These are phyloP conservation scores for Quambalaria eucalypti DNA, from an alignment of 1,284 basidiomycete genomes.

Conservation along the genomic window DNA sequence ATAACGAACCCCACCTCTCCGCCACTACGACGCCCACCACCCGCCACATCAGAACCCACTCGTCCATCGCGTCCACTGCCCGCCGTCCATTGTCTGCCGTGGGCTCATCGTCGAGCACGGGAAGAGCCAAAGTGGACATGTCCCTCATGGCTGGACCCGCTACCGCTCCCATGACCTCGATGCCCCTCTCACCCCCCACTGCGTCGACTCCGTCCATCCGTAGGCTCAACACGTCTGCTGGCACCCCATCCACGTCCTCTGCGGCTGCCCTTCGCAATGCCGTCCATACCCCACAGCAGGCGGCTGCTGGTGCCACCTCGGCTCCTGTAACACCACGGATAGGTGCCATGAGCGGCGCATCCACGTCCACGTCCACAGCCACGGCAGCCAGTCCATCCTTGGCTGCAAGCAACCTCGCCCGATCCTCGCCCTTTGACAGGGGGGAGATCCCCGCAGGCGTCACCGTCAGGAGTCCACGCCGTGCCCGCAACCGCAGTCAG, in stretches of 20 bases:
- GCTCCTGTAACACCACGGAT: background rate
- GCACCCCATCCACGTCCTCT: background rate
- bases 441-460: background rate
- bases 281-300: background rate
- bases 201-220: background rate
- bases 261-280: background rate
- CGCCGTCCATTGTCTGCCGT: background rate
- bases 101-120: background rate
- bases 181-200: background rate
- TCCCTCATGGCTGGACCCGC: background rate
- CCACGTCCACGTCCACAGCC: no score
- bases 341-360: background rate
- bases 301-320: background rate
- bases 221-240: background rate
- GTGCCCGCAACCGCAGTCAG: background rate
- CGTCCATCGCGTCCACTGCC: background rate
- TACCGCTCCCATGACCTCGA: background rate
- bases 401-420: background rate
- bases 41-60: background rate
- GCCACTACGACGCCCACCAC: no score
- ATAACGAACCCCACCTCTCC: no score
- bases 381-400: background rate
- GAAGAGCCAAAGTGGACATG: constrained; percentile 1
- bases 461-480: background rate
- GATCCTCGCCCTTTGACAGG: background rate